Evolutionary conservation across 2,329 filamentous ascomycete genomes (phyloP).

Genomic region (Fusarium citri): DNA sequence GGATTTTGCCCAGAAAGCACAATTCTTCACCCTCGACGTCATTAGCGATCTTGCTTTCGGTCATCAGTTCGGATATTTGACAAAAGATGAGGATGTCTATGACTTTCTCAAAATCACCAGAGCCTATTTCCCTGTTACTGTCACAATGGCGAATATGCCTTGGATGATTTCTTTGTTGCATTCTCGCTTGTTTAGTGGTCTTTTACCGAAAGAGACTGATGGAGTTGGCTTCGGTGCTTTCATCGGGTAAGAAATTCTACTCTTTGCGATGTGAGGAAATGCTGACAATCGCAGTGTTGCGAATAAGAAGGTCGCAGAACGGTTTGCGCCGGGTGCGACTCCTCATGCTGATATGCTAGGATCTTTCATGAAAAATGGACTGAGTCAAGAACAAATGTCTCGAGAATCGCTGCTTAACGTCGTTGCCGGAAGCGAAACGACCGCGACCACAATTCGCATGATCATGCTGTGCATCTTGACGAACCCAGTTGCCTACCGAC

Average conservation of each 20-base stretch:
- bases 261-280: conserved; percentile 35
- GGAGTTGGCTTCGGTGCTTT: conserved; percentile 40
- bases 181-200: conserved; percentile 30
- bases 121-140: conserved; percentile 5
- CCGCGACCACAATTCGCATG: conserved; percentile 54
- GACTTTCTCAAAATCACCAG: conserved; percentile 49
- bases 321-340: background rate
- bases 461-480: conserved; percentile 64
- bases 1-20: conserved; percentile 60
- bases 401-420: conserved; percentile 51
- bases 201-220: conserved; percentile 52
- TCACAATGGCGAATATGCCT: conserved; percentile 8
- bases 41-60: conserved; percentile 64
- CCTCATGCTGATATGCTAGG: conserved; percentile 53
- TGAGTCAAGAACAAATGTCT: conserved; percentile 50
- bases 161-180: conserved; percentile 2
- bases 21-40: conserved; percentile 66
- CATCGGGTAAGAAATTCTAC: background rate
- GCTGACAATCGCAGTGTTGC: conserved; percentile 36
- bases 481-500: conserved; percentile 59
- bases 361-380: conserved; percentile 55
- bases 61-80: conserved; percentile 61
- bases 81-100: conserved; percentile 58
- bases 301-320: conserved; percentile 10
- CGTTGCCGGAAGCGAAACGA: conserved; percentile 55